Conservation (phyloP, 202 grass and related monocot genomes). For the Eragrostis tef region DNA sequence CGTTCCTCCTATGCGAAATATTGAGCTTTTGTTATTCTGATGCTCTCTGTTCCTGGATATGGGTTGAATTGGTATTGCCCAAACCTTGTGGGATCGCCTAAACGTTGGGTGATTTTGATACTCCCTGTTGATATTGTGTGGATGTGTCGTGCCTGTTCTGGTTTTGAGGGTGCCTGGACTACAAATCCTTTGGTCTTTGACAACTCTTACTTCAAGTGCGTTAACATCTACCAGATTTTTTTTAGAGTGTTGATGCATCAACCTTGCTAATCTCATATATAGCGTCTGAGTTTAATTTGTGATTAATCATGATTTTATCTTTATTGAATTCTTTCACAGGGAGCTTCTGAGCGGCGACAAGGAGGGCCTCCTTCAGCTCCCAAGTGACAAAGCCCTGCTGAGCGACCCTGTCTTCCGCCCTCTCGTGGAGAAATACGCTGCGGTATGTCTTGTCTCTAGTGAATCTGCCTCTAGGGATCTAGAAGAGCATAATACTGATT, state of each 20-base stretch:
- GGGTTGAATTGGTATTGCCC: no score
- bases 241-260: background rate
- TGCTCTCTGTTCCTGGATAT: no score
- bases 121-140: no score
- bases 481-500: background rate
- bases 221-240: slow-evolving; percentile 2
- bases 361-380: slow-evolving; percentile 89
- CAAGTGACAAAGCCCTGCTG: slow-evolving; percentile 88
- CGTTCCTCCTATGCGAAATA: background rate
- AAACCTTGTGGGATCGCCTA: no score
- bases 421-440: slow-evolving; percentile 95
- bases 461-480: background rate
- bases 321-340: slow-evolving; percentile 43
- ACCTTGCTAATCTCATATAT: background rate
- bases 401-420: slow-evolving; percentile 80
- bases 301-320: background rate
- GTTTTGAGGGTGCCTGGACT: slow-evolving; percentile 85
- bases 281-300: background rate
- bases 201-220: slow-evolving; percentile 90
- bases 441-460: slow-evolving; percentile 37
- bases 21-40: no score
- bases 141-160: no score
- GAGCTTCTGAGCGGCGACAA: slow-evolving; percentile 95
- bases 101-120: no score
- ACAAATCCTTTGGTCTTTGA: slow-evolving; percentile 81